Percentiles rank a stretch among this genome's conserved stretches.
These are phyloP conservation scores for Crithidia thermophila DNA, from an alignment of 208 protist genomes.

Conservation along the genomic window DNA sequence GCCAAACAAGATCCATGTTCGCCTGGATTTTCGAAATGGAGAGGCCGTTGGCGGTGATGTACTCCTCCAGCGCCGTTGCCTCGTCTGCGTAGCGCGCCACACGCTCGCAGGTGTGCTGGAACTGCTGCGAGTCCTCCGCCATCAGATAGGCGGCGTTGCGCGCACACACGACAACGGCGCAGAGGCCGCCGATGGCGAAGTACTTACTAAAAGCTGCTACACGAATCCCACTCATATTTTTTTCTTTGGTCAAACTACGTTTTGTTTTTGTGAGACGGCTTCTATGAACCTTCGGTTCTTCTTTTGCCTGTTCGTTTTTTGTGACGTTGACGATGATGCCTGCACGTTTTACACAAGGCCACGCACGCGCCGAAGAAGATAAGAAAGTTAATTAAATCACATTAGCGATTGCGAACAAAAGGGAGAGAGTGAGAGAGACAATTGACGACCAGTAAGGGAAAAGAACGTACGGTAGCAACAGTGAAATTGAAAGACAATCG, in stretches of 20 bases:
- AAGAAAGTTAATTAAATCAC: neutral
- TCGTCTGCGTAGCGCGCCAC: constrained; percentile 45
- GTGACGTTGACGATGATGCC: too few species aligned
- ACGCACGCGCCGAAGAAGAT: too few species aligned
- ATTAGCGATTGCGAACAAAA: neutral
- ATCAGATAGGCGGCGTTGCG: constrained; percentile 60
- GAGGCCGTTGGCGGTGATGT: constrained; percentile 29
- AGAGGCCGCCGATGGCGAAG: constrained; percentile 51
- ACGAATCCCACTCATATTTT: constrained; percentile 42
- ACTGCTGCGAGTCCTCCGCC: constrained; percentile 26
- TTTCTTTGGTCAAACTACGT: neutral
- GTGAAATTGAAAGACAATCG: neutral
- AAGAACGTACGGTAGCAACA: neutral
- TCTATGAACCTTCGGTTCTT: too few species aligned
- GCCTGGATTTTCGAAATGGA: constrained; percentile 27
- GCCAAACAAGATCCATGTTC: constrained; percentile 7
- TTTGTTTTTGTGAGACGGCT: neutral
- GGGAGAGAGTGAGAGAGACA: constrained; percentile 1
- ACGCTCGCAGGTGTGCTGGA: constrained; percentile 43
- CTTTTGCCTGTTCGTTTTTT: too few species aligned
- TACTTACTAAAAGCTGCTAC: constrained; percentile 57
- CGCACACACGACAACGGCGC: constrained; percentile 38
- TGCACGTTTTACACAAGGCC: too few species aligned
- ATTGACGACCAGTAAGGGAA: neutral
- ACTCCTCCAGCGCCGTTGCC: constrained; percentile 42